Evolutionary conservation across 345 rosid species (phyloP).

Genomic region (Brassica juncea): DNA sequence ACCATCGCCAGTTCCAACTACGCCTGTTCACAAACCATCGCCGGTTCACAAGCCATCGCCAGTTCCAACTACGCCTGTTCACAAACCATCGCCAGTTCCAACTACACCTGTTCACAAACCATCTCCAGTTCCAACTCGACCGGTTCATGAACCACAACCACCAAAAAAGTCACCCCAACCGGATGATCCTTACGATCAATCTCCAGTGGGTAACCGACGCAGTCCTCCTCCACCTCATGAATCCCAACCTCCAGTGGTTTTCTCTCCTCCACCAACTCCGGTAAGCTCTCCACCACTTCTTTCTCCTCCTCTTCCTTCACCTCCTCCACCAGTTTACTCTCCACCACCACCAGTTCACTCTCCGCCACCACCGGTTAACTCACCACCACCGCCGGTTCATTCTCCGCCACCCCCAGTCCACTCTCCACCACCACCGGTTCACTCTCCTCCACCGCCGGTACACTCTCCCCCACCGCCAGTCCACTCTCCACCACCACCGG

Average conservation of each 20-base stretch:
- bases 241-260: slow-evolving; percentile 15
- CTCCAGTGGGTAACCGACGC: slow-evolving; percentile 20
- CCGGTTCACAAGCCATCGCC: slow-evolving; percentile 29
- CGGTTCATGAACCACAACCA: slow-evolving; percentile 27
- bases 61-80: slow-evolving; percentile 17
- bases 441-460: slow-evolving; percentile 29
- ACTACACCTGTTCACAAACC: slow-evolving; percentile 18
- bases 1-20: slow-evolving; percentile 23
- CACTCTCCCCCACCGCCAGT: background rate
- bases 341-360: slow-evolving; percentile 38
- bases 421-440: slow-evolving; percentile 16
- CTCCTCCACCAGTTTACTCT: slow-evolving; percentile 23
- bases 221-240: slow-evolving; percentile 38
- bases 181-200: slow-evolving; percentile 28
- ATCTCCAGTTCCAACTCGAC: slow-evolving; percentile 1
- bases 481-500: background rate
- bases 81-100: slow-evolving; percentile 28
- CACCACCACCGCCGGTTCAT: slow-evolving; percentile 14
- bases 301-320: slow-evolving; percentile 39
- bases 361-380: slow-evolving; percentile 9
- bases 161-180: slow-evolving; percentile 32
- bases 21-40: slow-evolving; percentile 21
- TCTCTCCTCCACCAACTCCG: slow-evolving; percentile 31
- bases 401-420: slow-evolving; percentile 12
- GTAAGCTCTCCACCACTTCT: slow-evolving; percentile 38